phyloP scores from a whole-genome alignment of 305 asterid genomes.

The Fraxinus paxiana region DNA sequence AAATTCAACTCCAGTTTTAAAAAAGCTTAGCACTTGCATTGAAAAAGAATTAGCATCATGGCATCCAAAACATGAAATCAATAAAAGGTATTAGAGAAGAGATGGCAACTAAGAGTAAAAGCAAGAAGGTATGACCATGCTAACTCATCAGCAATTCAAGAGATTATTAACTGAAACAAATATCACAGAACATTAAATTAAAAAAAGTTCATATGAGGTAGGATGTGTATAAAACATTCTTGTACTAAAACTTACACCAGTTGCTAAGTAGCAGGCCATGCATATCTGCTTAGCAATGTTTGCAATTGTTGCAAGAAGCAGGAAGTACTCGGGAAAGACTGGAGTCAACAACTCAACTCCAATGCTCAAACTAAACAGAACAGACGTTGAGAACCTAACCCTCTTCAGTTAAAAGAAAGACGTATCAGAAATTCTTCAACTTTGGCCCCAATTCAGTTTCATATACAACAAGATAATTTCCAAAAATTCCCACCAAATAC shows the following conservation, averaged over 20 bases:
- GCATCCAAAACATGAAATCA: neutral
- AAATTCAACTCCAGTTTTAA: neutral
- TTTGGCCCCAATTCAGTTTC: neutral
- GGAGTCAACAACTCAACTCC: conserved; percentile 94
- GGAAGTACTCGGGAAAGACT: conserved; percentile 66
- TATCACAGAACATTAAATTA: conserved; percentile 4
- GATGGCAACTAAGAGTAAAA: neutral
- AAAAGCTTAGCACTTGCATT: neutral
- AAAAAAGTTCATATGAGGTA: neutral
- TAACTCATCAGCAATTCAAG: neutral
- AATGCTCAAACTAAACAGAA: conserved; percentile 82
- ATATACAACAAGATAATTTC: conserved; percentile 9
- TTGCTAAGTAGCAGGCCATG: conserved; percentile 82
- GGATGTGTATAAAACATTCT: neutral
- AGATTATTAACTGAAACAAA: neutral
- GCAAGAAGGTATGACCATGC: neutral
- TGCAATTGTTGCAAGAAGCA: conserved; percentile 90
- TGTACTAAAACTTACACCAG: conserved; percentile 63
- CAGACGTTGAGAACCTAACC: conserved; percentile 85
- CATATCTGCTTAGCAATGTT: conserved; percentile 94
- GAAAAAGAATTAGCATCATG: neutral
- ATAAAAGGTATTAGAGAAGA: neutral
- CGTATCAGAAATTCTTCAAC: conserved; percentile 9
- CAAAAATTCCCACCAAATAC: neutral
- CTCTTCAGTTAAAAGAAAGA: conserved; percentile 53